A percentile compares a stretch with the other conserved stretches of the same genome.
Evolutionary conservation across 495 filamentous ascomycete genomes (phyloP).

Genomic region (Xylaria sp.): DNA sequence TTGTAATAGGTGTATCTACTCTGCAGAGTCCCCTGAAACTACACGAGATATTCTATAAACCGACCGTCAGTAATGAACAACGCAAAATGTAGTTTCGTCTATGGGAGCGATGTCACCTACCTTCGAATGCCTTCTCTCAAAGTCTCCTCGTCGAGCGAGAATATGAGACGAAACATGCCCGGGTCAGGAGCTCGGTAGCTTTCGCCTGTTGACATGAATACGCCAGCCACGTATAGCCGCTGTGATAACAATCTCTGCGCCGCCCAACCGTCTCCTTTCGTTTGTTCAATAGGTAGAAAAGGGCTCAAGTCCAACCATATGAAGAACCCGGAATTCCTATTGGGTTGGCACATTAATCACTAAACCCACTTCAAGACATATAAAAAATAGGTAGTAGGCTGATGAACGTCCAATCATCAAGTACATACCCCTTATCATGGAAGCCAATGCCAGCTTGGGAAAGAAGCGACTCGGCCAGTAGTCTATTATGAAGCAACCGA

Average conservation of each 20-base stretch:
- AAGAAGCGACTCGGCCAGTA: conserved; percentile 46
- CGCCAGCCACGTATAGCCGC: background rate
- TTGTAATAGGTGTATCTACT: background rate
- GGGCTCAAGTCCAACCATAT: conserved; percentile 63
- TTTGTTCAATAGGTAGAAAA: conserved; percentile 33
- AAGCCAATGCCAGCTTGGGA: conserved; percentile 51
- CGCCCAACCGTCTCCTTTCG: conserved; percentile 35
- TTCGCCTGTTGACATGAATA: conserved; percentile 47
- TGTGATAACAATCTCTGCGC: background rate
- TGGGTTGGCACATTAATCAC: conserved; percentile 17
- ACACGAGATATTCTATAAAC: conserved; percentile 6
- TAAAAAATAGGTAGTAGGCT: too few relatives aligned
- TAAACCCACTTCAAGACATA: background rate
- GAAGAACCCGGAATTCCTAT: conserved; percentile 64
- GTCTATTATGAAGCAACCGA: conserved; percentile 48
- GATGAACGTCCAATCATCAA: background rate
- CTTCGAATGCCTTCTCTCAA: conserved; percentile 55
- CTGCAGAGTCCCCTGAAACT: background rate
- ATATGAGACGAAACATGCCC: conserved; percentile 62
- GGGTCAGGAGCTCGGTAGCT: conserved; percentile 53
- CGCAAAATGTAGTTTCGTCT: background rate
- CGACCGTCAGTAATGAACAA: background rate
- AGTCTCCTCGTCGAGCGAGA: conserved; percentile 47
- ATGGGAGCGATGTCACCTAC: conserved; percentile 33
- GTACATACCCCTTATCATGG: conserved; percentile 32